Evolutionary conservation across 306 rosid species (phyloP).

Genomic region (Prunus campanulata): DNA sequence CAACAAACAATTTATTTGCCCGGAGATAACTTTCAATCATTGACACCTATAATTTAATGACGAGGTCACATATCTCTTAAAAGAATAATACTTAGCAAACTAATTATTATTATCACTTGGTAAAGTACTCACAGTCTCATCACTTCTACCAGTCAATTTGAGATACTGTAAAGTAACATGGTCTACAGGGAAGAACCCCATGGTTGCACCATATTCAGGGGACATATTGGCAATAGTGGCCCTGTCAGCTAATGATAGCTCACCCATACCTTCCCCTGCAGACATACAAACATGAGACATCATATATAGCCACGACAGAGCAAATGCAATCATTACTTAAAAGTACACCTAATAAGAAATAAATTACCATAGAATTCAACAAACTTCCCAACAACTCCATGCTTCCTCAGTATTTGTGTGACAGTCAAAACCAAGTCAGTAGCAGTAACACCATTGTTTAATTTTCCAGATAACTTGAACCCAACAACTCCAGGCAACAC

Average conservation of each 20-base stretch:
- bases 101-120: not conserved
- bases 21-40: conserved; percentile 95
- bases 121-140: conserved; percentile 68
- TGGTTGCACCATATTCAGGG: conserved; percentile 99
- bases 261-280: conserved; percentile 89
- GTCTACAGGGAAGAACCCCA: conserved; percentile 99
- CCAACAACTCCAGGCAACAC: conserved; percentile 97
- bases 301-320: not conserved
- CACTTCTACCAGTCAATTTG: conserved; percentile 89
- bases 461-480: conserved; percentile 79
- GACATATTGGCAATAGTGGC: conserved; percentile 99
- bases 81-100: not conserved
- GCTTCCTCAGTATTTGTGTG: conserved; percentile 91
- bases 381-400: conserved; percentile 93
- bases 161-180: conserved; percentile 94
- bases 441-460: conserved; percentile 80
- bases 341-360: not conserved
- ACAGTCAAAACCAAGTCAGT: conserved; percentile 93
- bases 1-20: conserved; percentile 89
- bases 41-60: conserved; percentile 55
- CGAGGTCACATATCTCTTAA: conserved; percentile 1
- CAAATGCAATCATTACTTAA: not conserved
- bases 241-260: conserved; percentile 90
- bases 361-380: conserved; percentile 86
- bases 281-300: conserved; percentile 27